These are phyloP conservation scores for Phytophthora pinifolia DNA, from an alignment of 352 stramenopile species.

Conservation along the genomic window DNA sequence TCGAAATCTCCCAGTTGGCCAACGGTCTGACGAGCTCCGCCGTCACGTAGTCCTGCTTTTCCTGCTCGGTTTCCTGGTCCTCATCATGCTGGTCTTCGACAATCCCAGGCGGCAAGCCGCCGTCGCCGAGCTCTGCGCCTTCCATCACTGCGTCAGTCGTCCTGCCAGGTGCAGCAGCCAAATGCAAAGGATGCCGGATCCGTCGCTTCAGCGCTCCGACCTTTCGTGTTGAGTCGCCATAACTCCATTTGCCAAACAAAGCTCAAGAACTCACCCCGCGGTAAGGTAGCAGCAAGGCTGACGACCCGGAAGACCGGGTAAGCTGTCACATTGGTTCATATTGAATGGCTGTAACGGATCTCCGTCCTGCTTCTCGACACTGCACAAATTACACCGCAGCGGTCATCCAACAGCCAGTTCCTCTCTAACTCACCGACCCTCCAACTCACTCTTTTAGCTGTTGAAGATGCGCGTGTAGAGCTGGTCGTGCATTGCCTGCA, in stretches of 20 bases:
- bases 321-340: constrained; percentile 1
- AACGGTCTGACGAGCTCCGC: constrained; percentile 46
- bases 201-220: constrained; percentile 14
- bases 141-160: constrained; percentile 5
- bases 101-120: not conserved
- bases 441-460: constrained; percentile 31
- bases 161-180: not conserved
- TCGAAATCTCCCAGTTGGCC: constrained; percentile 71
- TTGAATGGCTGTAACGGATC: constrained; percentile 1
- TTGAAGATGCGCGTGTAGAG: constrained; percentile 91
- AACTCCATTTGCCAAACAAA: not conserved
- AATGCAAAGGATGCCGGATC: not conserved
- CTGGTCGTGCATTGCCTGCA: constrained; percentile 84
- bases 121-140: constrained; percentile 7
- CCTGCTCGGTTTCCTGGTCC: constrained; percentile 3
- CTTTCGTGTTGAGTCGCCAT: constrained; percentile 4
- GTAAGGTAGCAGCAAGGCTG: not conserved
- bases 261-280: no score
- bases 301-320: not conserved
- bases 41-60: constrained; percentile 28
- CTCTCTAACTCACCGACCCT: not conserved
- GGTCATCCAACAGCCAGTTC: not conserved
- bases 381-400: constrained; percentile 1
- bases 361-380: not conserved
- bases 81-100: constrained; percentile 7